Evolutionary conservation across 208 protist genomes (phyloP).

Genomic region (Angomonas desouzai): DNA sequence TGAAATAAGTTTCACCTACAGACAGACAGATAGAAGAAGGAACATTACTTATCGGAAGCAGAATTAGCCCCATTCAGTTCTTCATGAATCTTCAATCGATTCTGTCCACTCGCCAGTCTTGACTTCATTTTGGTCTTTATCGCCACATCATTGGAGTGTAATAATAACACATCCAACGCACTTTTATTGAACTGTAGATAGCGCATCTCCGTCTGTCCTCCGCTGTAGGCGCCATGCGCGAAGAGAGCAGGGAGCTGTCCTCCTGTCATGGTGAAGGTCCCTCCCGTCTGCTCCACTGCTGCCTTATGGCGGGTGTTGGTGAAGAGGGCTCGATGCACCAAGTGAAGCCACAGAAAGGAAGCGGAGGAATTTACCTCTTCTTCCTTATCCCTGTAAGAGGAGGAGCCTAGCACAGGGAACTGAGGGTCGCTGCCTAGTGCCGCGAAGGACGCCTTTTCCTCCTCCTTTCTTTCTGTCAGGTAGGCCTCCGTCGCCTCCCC

Average conservation of each 20-base stretch:
- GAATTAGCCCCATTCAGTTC: conserved; percentile 17
- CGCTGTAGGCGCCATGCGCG: conserved; percentile 64
- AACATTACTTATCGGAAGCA: neutral
- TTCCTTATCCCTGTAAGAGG: neutral
- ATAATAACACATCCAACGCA: conserved; percentile 70
- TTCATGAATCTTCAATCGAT: conserved; percentile 52
- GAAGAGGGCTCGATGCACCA: conserved; percentile 11
- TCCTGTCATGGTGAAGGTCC: neutral
- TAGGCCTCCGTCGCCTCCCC: no score
- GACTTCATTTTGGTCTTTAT: conserved; percentile 70
- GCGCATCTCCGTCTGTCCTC: conserved; percentile 47
- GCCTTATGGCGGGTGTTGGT: neutral
- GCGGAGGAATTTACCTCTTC: neutral
- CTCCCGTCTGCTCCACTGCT: conserved; percentile 1
- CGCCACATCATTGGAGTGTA: conserved; percentile 74
- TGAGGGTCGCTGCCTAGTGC: neutral
- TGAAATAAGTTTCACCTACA: neutral
- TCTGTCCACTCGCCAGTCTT: conserved; percentile 54
- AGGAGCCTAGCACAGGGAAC: neutral
- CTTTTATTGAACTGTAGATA: conserved; percentile 68
- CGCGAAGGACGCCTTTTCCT: neutral
- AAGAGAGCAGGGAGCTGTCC: conserved; percentile 49
- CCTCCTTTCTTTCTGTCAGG: neutral
- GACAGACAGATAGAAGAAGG: conserved; percentile 12
- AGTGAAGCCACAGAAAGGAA: conserved; percentile 9